Base-by-base conservation (phyloP, 768 basidiomycete species). In the Dioszegia hungarica region DNA sequence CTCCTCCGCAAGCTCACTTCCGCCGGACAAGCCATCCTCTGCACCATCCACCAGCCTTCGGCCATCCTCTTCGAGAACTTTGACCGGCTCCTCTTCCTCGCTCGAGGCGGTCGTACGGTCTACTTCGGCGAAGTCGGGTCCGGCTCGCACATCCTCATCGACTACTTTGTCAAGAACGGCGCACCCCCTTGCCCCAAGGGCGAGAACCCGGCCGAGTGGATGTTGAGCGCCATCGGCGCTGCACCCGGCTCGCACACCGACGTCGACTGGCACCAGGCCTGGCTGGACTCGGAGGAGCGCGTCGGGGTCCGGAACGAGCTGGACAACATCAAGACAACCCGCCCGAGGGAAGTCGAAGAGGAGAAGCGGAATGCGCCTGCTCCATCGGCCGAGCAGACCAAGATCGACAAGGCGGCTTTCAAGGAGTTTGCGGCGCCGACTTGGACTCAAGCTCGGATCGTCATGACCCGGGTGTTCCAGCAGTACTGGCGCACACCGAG, bases 101-200 rank as follows among this genome's bases (percentile, higher is more conserved):
- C 90, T 66, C 79, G 80, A 15, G 91, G 91, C 1, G 91, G 91
- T 6, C 85, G 89, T 73, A 91, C 90, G 0, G 88, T 92, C n/a
- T 94, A 93, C 80, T 93, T 89, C 68, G 91, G 90, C 39, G 86
- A 88, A 59, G 89, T 93, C 47, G 91, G 90, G 41, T 72, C 79
- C 39, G 86, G 89, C 60, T 87, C 88, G 3, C 67, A 77, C 1
- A 79, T 84, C 33, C 78, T 93, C 46, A 84, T 82, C 25, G 80
- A 84, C 4, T 94, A 94, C 78, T 90, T 92, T 70, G 83, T 83
- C 22, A 79, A 80, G 15, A 77, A 88, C 60, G 89, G 90, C 14
- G 90, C 87, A 0, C 59, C 74, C 27, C 46, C 54, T 22, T 91
- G 89, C 73, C 88, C 89, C 3, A 45, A 82, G 0, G 85, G 86